Conservation (phyloP, 2,329 filamentous ascomycete genomes). For the Ilyonectria mors-panacis region DNA sequence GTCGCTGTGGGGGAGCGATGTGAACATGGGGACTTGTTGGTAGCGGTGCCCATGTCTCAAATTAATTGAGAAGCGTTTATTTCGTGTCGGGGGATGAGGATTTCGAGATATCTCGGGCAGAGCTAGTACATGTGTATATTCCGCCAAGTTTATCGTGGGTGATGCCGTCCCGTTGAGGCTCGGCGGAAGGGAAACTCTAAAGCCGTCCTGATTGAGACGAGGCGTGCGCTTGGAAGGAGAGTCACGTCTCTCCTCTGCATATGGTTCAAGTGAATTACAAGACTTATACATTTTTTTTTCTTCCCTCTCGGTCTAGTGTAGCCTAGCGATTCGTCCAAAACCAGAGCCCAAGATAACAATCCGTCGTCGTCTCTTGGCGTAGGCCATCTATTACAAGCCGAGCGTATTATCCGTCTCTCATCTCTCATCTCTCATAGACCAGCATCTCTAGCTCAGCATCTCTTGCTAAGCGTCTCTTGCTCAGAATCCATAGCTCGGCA, state of each 20-base stretch:
- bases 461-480: too few relatives aligned
- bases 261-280: too few relatives aligned
- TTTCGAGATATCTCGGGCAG: neutral
- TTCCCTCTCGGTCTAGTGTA: too few relatives aligned
- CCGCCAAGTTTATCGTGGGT: neutral
- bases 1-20: slow-evolving; percentile 18
- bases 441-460: too few relatives aligned
- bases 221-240: neutral
- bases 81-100: neutral
- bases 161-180: slow-evolving; percentile 1
- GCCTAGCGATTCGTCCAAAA: too few relatives aligned
- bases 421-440: too few relatives aligned
- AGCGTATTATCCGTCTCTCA: too few relatives aligned
- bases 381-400: too few relatives aligned
- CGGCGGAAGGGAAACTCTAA: neutral
- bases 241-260: neutral
- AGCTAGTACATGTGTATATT: neutral
- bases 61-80: neutral
- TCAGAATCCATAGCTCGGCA: too few relatives aligned
- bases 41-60: neutral
- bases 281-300: too few relatives aligned
- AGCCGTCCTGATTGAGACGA: neutral
- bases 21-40: neutral
- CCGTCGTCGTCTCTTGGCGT: too few relatives aligned
- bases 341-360: too few relatives aligned